phyloP scores from a whole-genome alignment of 768 basidiomycete species.

The Naganishia antarctica region DNA sequence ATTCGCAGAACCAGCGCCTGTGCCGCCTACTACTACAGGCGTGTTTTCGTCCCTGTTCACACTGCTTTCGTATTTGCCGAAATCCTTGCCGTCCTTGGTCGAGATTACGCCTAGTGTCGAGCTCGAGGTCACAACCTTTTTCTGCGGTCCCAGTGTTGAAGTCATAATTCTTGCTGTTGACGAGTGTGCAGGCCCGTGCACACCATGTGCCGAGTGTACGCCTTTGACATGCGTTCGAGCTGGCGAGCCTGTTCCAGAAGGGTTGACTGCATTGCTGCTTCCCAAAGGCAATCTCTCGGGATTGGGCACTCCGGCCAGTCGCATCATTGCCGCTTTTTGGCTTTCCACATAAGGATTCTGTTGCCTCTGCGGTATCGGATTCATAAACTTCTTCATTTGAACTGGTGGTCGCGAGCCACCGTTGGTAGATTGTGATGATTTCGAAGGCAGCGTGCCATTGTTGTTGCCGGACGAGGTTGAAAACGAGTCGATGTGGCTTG shows the following conservation, averaged over 20 bases:
- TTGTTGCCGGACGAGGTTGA: slow-evolving; percentile 7
- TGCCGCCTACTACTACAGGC: slow-evolving; percentile 9
- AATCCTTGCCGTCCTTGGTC: slow-evolving; percentile 18
- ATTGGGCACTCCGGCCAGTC: slow-evolving; percentile 44
- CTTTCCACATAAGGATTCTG: slow-evolving; percentile 16
- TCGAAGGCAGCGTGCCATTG: neutral
- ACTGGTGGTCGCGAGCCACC: slow-evolving; percentile 2
- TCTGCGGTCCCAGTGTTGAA: slow-evolving; percentile 17
- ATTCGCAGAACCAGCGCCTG: slow-evolving; percentile 29
- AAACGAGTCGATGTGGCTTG: slow-evolving; percentile 4
- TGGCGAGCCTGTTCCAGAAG: slow-evolving; percentile 21
- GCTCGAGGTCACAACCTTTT: slow-evolving; percentile 20
- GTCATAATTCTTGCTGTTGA: slow-evolving; percentile 35
- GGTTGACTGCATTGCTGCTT: slow-evolving; percentile 12
- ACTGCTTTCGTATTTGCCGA: slow-evolving; percentile 92
- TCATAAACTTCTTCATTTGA: slow-evolving; percentile 21
- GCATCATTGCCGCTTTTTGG: slow-evolving; percentile 38
- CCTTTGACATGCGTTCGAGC: slow-evolving; percentile 23
- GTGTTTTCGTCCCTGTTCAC: neutral
- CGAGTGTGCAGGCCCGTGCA: slow-evolving; percentile 49
- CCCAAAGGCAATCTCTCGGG: slow-evolving; percentile 24
- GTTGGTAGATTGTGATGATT: neutral
- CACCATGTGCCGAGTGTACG: slow-evolving; percentile 46
- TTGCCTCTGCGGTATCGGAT: slow-evolving; percentile 13
- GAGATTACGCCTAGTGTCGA: neutral